phyloP scores from a whole-genome alignment of 202 grass and related monocot species.

The Panicum virgatum region DNA sequence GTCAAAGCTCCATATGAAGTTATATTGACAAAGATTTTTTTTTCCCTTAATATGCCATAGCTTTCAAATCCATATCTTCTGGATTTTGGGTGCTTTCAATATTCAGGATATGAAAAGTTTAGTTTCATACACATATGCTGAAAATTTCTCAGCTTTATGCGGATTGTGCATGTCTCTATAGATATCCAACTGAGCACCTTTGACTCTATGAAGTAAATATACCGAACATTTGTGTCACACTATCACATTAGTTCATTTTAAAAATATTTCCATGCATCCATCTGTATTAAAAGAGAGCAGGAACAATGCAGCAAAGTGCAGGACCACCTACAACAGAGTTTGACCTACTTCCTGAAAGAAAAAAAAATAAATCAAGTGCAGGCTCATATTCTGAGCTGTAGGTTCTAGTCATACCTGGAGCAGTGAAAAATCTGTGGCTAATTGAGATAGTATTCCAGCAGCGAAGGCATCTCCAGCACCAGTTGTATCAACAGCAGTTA shows the following conservation, averaged over 20 bases:
- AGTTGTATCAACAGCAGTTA: conserved; percentile 81
- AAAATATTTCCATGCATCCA: conserved; percentile 27
- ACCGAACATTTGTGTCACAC: not conserved
- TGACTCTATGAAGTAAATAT: not conserved
- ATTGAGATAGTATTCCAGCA: conserved; percentile 78
- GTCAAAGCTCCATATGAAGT: not conserved
- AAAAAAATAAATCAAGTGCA: conserved; percentile 1
- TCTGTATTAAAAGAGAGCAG: conserved; percentile 28
- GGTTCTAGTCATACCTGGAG: conserved; percentile 63
- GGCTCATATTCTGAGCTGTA: not conserved
- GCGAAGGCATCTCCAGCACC: conserved; percentile 99
- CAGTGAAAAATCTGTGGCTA: conserved; percentile 67
- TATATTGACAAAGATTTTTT: not conserved
- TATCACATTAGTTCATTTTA: not conserved
- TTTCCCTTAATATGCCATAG: not conserved
- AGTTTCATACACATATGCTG: not conserved
- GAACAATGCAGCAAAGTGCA: conserved; percentile 1
- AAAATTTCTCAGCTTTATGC: not conserved
- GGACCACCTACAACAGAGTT: not conserved
- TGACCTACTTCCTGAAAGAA: conserved; percentile 3
- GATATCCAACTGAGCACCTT: not conserved
- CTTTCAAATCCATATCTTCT: not conserved
- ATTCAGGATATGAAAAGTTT: not conserved
- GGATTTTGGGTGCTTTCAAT: not conserved
- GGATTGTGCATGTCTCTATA: not conserved